Percentiles rank a stretch among this genome's conserved stretches.
phyloP scores from a whole-genome alignment of 768 basidiomycete genomes.

The Mycena haematopus region DNA sequence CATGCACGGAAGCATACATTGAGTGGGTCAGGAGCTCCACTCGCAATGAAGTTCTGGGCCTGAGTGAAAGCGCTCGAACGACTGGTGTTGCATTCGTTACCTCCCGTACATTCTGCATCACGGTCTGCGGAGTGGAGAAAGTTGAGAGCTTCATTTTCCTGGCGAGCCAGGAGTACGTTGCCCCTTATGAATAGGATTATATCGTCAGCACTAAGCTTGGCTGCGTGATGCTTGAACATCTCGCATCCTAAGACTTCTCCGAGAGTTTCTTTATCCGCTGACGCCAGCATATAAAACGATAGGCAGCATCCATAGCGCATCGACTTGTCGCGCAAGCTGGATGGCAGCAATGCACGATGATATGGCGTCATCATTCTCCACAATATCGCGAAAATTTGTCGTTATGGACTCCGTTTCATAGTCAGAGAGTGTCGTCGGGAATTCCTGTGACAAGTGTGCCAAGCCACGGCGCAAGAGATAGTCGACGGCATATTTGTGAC shows the following conservation, averaged over 20 bases:
- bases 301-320: conserved; percentile 22
- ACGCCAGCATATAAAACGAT: conserved; percentile 5
- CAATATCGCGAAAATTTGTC: not conserved
- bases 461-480: conserved; percentile 20
- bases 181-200: not conserved
- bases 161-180: not conserved
- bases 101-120: not conserved
- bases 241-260: not conserved
- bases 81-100: not conserved
- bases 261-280: not conserved
- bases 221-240: not conserved
- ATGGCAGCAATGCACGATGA: not conserved
- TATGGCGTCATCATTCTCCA: not conserved
- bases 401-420: not conserved
- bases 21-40: not conserved
- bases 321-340: conserved; percentile 19
- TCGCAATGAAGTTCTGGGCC: not conserved
- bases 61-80: not conserved
- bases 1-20: not conserved
- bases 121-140: not conserved
- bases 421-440: conserved; percentile 5
- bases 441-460: conserved; percentile 14
- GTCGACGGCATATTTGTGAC: conserved; percentile 25
- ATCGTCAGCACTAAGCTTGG: not conserved
- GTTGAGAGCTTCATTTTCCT: not conserved